Percentiles rank a stretch among this genome's conserved stretches.
Conservation (phyloP, 1,284 basidiomycete genomes). For the Boletus smithii region DNA sequence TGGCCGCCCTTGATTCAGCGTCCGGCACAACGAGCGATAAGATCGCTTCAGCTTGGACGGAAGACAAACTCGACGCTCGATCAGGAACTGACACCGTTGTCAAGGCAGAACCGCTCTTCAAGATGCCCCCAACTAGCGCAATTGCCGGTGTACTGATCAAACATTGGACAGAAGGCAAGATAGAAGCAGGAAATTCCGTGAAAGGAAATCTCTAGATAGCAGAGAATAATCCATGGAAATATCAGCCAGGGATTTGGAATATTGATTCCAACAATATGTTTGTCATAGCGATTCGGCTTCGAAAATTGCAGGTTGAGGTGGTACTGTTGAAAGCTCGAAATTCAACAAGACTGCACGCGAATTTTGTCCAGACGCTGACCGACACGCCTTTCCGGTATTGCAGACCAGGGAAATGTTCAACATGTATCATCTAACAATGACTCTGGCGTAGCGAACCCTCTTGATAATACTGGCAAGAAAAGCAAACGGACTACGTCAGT, state of each 20-base stretch:
- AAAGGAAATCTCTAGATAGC: conserved; percentile 29
- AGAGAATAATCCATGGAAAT: no score
- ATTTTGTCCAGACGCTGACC: no score
- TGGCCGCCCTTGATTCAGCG: conserved; percentile 59
- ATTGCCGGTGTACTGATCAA: conserved; percentile 70
- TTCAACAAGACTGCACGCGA: no score
- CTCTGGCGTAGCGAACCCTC: not conserved
- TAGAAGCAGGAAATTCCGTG: conserved; percentile 20
- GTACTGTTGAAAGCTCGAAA: no score
- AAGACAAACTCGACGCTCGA: conserved; percentile 17
- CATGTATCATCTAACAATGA: no score
- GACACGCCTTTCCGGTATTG: no score
- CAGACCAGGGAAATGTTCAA: no score
- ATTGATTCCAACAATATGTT: not conserved
- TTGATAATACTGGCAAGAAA: not conserved
- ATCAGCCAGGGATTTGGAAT: no score
- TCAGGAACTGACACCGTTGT: conserved; percentile 13
- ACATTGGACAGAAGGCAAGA: conserved; percentile 59
- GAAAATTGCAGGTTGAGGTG: no score
- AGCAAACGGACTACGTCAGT: not conserved
- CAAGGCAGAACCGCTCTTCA: conserved; percentile 48
- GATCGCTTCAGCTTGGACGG: conserved; percentile 18
- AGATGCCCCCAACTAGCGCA: conserved; percentile 64
- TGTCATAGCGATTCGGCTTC: no score
- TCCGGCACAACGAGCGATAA: conserved; percentile 33